A percentile compares a stretch with the other conserved stretches of the same genome.
Conservation (phyloP, 306 rosid species). For the Quercus bicolor region DNA sequence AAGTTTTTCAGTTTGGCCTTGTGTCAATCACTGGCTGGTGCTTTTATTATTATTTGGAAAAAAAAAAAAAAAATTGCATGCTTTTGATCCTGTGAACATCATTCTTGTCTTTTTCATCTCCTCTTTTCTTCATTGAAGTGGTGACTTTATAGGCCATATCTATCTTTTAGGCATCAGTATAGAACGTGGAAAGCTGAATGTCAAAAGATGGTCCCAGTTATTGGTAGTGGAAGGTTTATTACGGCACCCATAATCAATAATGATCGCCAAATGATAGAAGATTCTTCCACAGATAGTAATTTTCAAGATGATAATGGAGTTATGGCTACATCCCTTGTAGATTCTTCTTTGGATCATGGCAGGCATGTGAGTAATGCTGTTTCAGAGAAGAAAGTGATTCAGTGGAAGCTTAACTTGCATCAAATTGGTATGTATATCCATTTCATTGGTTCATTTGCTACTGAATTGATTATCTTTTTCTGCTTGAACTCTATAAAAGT, state of each 20-base stretch:
- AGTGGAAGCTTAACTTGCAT: conserved; percentile 73
- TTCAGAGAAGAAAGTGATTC: conserved; percentile 62
- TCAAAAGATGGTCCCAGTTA: conserved; percentile 65
- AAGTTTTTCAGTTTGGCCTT: neutral
- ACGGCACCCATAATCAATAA: conserved; percentile 53
- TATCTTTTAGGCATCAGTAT: conserved; percentile 66
- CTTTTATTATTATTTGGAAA: neutral
- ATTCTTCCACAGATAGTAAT: conserved; percentile 28
- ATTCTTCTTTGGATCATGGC: neutral
- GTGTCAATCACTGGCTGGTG: neutral
- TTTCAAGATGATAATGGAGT: neutral
- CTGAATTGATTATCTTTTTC: conserved; percentile 1
- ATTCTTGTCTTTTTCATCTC: neutral
- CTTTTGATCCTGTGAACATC: conserved; percentile 8
- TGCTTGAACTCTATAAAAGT: conserved; percentile 3
- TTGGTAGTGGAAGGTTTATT: conserved; percentile 73
- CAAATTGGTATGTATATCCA: conserved; percentile 70
- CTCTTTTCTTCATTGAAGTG: conserved; percentile 3
- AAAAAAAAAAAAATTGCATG: neutral
- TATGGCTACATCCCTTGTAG: neutral
- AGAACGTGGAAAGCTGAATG: conserved; percentile 75
- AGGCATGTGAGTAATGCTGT: conserved; percentile 17
- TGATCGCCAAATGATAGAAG: conserved; percentile 48
- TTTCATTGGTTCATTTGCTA: conserved; percentile 1
- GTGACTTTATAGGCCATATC: conserved; percentile 20